These are phyloP conservation scores for Stephanodiscus triporus DNA, from an alignment of 108 stramenopile genomes.

Conservation along the genomic window DNA sequence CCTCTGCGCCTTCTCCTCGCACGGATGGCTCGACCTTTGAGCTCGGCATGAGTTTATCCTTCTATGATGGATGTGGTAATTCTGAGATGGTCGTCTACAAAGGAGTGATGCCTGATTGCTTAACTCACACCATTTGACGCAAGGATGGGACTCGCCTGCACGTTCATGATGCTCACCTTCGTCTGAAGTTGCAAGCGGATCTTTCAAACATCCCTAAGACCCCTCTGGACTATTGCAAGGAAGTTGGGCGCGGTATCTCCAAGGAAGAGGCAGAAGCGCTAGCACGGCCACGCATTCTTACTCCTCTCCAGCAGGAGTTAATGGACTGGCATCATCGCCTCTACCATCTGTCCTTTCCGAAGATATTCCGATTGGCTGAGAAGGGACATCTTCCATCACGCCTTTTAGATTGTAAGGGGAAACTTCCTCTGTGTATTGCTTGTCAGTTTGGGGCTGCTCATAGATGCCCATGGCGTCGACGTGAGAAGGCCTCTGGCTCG, in stretches of 20 bases:
- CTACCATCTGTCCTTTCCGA: constrained; percentile 5
- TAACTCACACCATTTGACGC: neutral
- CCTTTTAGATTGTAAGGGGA: neutral
- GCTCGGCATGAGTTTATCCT: neutral
- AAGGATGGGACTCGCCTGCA: neutral
- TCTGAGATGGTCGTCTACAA: constrained; percentile 1
- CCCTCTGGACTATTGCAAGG: neutral
- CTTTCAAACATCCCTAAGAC: neutral
- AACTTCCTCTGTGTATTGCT: constrained; percentile 13
- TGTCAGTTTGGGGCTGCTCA: constrained; percentile 38
- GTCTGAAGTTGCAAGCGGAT: neutral
- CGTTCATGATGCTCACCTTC: constrained; percentile 6
- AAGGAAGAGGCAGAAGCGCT: constrained; percentile 1
- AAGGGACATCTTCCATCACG: neutral
- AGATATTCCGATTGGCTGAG: neutral
- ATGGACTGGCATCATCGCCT: too few relatives aligned
- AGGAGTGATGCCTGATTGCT: constrained; percentile 5
- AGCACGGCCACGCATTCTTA: neutral
- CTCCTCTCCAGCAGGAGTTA: constrained; percentile 2
- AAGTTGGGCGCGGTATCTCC: neutral
- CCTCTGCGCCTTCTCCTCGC: too few relatives aligned
- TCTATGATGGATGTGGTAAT: neutral
- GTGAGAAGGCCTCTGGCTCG: neutral
- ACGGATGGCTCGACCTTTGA: neutral
- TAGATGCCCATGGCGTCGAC: constrained; percentile 25